Evolutionary conservation across 2,329 filamentous ascomycete genomes (phyloP).

Genomic region (Penicillium glabrum): DNA sequence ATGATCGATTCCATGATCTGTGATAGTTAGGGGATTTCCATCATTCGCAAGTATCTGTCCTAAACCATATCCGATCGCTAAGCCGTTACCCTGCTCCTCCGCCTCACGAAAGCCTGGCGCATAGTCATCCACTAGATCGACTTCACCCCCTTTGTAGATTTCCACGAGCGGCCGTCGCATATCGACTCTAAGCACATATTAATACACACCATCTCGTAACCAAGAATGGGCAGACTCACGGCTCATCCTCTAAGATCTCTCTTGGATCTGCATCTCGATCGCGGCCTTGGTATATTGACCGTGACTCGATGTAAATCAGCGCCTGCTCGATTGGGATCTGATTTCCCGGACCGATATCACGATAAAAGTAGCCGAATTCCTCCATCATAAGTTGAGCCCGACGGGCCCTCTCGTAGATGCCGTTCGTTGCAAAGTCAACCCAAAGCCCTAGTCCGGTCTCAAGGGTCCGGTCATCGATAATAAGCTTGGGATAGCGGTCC

Average conservation of each 20-base stretch:
- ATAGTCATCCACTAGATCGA: neutral
- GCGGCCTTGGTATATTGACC: neutral
- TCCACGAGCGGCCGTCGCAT: constrained; percentile 1
- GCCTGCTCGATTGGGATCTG: neutral
- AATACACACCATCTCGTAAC: neutral
- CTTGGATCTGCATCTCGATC: neutral
- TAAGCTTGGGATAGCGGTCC: constrained; percentile 1
- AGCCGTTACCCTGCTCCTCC: constrained; percentile 3
- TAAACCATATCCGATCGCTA: constrained; percentile 3
- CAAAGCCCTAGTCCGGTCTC: constrained; percentile 7
- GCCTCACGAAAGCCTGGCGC: constrained; percentile 6
- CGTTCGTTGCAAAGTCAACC: constrained; percentile 3
- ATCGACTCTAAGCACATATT: constrained; percentile 1
- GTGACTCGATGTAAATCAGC: neutral
- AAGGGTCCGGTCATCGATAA: constrained; percentile 14
- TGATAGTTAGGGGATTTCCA: neutral
- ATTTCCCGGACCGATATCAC: neutral
- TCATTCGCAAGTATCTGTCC: neutral
- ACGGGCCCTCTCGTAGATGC: neutral
- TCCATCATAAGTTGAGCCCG: constrained; percentile 8
- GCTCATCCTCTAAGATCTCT: constrained; percentile 1
- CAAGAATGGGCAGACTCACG: neutral
- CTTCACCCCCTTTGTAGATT: neutral
- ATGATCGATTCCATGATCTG: neutral
- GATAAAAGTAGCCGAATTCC: neutral